Evolutionary conservation across 345 rosid genomes (phyloP), one percentile per base, ranked within the genome.

Genomic region (Rhodamnia rubescens): DNA sequence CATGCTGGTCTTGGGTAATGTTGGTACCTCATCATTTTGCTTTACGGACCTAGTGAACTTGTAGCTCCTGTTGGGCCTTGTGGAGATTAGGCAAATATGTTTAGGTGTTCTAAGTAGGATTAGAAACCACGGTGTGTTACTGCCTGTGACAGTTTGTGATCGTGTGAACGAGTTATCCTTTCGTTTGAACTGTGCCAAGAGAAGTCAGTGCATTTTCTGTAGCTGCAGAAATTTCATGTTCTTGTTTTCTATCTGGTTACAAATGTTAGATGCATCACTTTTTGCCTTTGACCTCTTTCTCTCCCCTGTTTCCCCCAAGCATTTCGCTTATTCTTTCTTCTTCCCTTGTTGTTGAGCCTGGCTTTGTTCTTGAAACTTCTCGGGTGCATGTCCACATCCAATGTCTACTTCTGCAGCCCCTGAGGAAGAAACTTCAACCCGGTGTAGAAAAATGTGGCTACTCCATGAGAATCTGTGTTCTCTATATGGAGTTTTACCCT

Each of bases 311-410:
- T 61, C 1, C 3, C 0, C 42, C 29, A 64, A 4, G 75, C 75
- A 29, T 16, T 64, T 64, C 44, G 0, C 75, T 29, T 0, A 0
- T 64, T 64, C 75, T 64, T 0, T 32, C 24, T 0, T 0, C 0
- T 36, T 36, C 78, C 24, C 44, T 2, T 18, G 18, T 15, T 69
- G 1, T 0, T 8, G 0, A 32, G 47, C 78, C 12, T 2, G 13
- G 78, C 1, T 32, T 32, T 69, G 47, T 69, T 4, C 24, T 0
- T 32, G 36, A 0, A 44, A 32, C 47, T 69, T 32, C 78, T 4
- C 13, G 0, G 4, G 47, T 32, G 78, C 78, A 69, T 0, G 0
- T 69, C 44, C 0, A 69, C 44, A 1, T 32, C 78, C 78, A 32
- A 64, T 32, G 0, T 64, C 24, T 18, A 0, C 78, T 69, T 69